Evolutionary conservation across 768 basidiomycete species (phyloP), one percentile per base, ranked within the genome.

Genomic region (Boletus insuetus): DNA sequence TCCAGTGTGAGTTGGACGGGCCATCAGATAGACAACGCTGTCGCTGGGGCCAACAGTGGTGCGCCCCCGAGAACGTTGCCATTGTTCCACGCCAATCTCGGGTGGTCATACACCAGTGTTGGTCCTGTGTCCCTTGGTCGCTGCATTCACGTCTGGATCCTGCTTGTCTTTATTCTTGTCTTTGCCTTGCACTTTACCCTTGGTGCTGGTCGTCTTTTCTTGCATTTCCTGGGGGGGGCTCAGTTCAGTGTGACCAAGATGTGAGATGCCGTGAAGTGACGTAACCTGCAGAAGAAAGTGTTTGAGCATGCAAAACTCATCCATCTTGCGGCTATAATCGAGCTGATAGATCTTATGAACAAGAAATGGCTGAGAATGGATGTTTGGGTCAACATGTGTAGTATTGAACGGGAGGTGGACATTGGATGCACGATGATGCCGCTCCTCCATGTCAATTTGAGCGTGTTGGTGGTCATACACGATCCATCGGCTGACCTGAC

Each of bases 241-340:
- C 20, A 12, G 26, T 1, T 53, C 31, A 55, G 42, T 37, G 0
- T 37, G 7, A 7, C 32, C 35, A 17, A 29, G 19, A 38, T 1
- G 2, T 19, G 34, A 60, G 9, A 34, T 2, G 1, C 6, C 14
- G 10, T 17, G 26, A 39, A 58, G 58, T 38, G 5, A 16, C 1
- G 7, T 38, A 46, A 85, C 94, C 72, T 85, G n/a, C n/a, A n/a
- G n/a, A n/a, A n/a, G n/a, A 61, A 96, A 85, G 24, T 83, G 81
- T 54, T 98, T 97, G n/a, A 94, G 72, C 86, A 98, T 92, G 22
- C 95, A 78, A 66, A 82, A 94, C 55, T 91, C 83, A 19, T 83
- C 82, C 0, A 82, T 82, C 7, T 78, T 82, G 39, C 87, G 83
- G 61, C 84, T 93, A 63, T 90, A 93, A 70, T 98, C 96, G 49